Evolutionary conservation across 2,329 filamentous ascomycete genomes (phyloP).

Genomic region (Zasmidium citrigriseum): DNA sequence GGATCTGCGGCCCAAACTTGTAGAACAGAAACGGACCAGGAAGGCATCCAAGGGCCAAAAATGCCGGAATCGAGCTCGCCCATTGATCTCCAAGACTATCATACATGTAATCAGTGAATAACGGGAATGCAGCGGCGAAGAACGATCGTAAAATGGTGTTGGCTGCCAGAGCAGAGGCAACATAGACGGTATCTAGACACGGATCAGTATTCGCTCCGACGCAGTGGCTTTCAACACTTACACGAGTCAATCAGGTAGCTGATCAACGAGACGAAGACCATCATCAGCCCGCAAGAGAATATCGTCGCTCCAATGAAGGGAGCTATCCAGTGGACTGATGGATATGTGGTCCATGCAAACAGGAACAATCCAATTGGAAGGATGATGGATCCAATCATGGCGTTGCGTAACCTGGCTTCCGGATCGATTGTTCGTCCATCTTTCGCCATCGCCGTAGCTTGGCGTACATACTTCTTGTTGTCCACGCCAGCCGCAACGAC

Average conservation of each 20-base stretch:
- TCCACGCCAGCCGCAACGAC: constrained; percentile 55
- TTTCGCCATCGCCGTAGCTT: constrained; percentile 41
- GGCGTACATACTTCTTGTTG: constrained; percentile 53
- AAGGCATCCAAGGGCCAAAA: constrained; percentile 68
- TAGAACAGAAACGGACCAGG: constrained; percentile 75
- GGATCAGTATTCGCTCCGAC: too few species aligned
- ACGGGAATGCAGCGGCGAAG: constrained; percentile 75
- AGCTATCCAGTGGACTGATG: constrained; percentile 56
- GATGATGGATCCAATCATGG: constrained; percentile 60
- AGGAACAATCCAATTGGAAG: constrained; percentile 51
- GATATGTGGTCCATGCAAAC: constrained; percentile 65
- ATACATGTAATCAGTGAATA: constrained; percentile 73
- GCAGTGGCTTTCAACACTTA: too few species aligned
- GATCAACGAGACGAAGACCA: constrained; percentile 59
- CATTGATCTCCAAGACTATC: too few species aligned
- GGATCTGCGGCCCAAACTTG: constrained; percentile 64
- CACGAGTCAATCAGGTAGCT: constrained; percentile 65
- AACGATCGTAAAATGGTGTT: constrained; percentile 79
- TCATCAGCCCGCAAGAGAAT: constrained; percentile 59
- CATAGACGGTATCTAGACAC: constrained; percentile 57
- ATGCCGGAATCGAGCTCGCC: constrained; percentile 67
- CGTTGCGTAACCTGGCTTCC: constrained; percentile 63
- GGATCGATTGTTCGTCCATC: constrained; percentile 59
- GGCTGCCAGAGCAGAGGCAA: constrained; percentile 68
- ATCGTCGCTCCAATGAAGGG: constrained; percentile 51